Evolutionary conservation across 345 rosid genomes (phyloP).

Genomic region (Geranium brycei): DNA sequence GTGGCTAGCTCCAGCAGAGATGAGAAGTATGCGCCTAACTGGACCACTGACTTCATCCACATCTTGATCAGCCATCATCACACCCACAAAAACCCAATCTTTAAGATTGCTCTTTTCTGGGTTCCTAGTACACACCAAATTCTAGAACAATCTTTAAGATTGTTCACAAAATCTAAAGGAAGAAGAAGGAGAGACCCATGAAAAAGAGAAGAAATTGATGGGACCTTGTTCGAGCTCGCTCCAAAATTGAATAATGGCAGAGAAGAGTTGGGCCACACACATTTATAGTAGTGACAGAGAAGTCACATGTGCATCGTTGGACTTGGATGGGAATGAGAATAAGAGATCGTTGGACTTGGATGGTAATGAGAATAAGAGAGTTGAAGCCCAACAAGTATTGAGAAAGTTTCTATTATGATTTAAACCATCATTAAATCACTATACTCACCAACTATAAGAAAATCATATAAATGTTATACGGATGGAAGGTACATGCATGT

Average conservation of each 20-base stretch:
- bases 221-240: not conserved
- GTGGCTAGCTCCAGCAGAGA: constrained; percentile 96
- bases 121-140: not conserved
- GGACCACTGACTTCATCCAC: constrained; percentile 31
- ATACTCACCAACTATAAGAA: too few species aligned
- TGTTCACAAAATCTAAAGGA: not conserved
- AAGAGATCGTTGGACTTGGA: not conserved
- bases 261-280: not conserved
- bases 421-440: too few species aligned
- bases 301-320: not conserved
- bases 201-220: not conserved
- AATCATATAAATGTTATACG: too few species aligned
- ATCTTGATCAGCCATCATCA: not conserved
- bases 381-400: too few species aligned
- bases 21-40: constrained; percentile 47
- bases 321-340: not conserved
- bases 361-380: not conserved
- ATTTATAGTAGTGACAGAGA: not conserved
- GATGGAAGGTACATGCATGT: too few species aligned
- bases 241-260: not conserved
- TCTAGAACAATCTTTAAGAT: not conserved
- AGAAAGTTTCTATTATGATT: too few species aligned
- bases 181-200: not conserved
- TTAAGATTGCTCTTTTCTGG: not conserved
- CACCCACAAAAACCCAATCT: constrained; percentile 1